A percentile compares a stretch with the other conserved stretches of the same genome.
phyloP scores from a whole-genome alignment of 2,329 filamentous ascomycete species.

The Madurella mycetomatis region DNA sequence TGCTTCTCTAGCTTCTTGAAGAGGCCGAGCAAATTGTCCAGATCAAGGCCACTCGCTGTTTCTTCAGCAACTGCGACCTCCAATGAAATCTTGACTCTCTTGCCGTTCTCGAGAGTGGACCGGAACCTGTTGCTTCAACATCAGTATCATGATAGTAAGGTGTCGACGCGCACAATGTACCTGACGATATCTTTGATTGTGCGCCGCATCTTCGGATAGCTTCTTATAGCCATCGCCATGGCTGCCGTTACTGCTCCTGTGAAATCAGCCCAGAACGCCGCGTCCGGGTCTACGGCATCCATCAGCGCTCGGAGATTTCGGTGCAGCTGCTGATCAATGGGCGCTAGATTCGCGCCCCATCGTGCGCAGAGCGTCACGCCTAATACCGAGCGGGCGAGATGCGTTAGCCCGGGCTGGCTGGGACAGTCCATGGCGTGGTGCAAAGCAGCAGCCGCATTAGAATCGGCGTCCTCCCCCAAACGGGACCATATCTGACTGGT shows the following conservation, averaged over 20 bases:
- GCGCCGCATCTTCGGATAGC: conserved; percentile 35
- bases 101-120: conserved; percentile 27
- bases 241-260: conserved; percentile 45
- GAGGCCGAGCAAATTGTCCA: conserved; percentile 32
- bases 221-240: conserved; percentile 40
- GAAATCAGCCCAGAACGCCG: conserved; percentile 51
- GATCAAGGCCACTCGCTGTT: conserved; percentile 30
- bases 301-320: conserved; percentile 41
- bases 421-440: conserved; percentile 67
- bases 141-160: neutral
- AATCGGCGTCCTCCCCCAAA: conserved; percentile 44
- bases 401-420: conserved; percentile 67
- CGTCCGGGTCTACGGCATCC: conserved; percentile 33
- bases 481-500: conserved; percentile 49
- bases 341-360: conserved; percentile 61
- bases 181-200: conserved; percentile 36
- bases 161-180: conserved; percentile 32
- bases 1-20: conserved; percentile 35
- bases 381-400: conserved; percentile 65
- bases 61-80: conserved; percentile 33
- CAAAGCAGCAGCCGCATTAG: conserved; percentile 65
- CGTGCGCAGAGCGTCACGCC: conserved; percentile 68
- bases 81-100: conserved; percentile 36
- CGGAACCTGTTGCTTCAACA: conserved; percentile 20
- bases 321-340: conserved; percentile 43